Percentiles rank a stretch among this genome's conserved stretches.
These are phyloP conservation scores for sunflower (Helianthus annuus) DNA, from an alignment of 129 eudicot genomes.

Conservation along the genomic window DNA sequence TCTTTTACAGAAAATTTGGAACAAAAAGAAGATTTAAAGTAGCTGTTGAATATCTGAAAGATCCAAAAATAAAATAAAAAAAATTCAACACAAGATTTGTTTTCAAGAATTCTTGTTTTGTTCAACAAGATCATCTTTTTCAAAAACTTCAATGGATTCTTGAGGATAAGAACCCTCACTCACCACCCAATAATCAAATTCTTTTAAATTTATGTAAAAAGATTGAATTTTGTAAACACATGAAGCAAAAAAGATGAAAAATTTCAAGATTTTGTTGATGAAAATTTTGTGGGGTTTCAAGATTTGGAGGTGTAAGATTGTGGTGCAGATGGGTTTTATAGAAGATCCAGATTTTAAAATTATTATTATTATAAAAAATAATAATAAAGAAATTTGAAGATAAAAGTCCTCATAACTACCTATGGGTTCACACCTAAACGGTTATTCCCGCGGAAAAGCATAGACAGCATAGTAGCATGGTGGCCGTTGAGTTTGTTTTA, in stretches of 20 bases:
- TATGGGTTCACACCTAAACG: conserved; percentile 55
- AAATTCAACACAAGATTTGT: conserved; percentile 37
- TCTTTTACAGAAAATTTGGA: not conserved
- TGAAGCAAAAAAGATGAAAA: conserved; percentile 14
- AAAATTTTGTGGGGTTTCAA: conserved; percentile 10
- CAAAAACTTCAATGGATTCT: conserved; percentile 21
- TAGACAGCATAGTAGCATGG: not conserved
- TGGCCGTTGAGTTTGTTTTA: conserved; percentile 27
- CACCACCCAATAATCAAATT: conserved; percentile 20
- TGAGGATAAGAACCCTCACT: conserved; percentile 10
- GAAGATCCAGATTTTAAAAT: conserved; percentile 21
- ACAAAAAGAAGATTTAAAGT: not conserved
- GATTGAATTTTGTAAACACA: conserved; percentile 9
- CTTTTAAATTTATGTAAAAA: conserved; percentile 1
- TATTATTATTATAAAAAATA: too few species aligned
- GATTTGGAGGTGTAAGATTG: conserved; percentile 34
- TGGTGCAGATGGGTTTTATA: conserved; percentile 43
- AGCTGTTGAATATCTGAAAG: conserved; percentile 61
- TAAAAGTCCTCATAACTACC: too few species aligned
- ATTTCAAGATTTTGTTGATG: too few species aligned
- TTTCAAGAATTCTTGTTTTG: conserved; percentile 57
- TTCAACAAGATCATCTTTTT: conserved; percentile 65
- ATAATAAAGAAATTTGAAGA: too few species aligned
- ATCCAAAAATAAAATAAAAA: conserved; percentile 77
- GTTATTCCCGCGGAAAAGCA: conserved; percentile 35